Percentiles rank a stretch among this genome's conserved stretches.
phyloP scores from a whole-genome alignment of 176 grass and related monocot genomes.

The Canna indica region DNA sequence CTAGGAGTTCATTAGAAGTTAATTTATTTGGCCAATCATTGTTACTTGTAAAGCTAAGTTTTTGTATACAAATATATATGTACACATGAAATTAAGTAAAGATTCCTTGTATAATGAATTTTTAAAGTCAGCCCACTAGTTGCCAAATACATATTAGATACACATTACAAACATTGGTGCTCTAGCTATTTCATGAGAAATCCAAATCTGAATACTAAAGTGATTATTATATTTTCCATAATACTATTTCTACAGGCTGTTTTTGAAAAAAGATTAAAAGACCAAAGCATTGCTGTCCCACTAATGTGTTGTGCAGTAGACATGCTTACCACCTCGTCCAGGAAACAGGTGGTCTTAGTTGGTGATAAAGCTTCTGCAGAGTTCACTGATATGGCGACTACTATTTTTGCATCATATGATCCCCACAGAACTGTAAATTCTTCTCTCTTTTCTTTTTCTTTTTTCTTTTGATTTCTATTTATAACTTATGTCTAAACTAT shows the following conservation, averaged over 20 bases:
- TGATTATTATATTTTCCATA: background rate
- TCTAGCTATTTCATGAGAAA: background rate
- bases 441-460: background rate
- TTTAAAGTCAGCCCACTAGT: too few relatives aligned
- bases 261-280: slow-evolving; percentile 53
- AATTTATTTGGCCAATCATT: too few relatives aligned
- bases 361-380: slow-evolving; percentile 52
- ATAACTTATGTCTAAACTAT: background rate
- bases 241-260: slow-evolving; percentile 35
- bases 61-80: too few relatives aligned
- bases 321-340: slow-evolving; percentile 55
- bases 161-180: background rate
- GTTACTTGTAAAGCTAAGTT: too few relatives aligned
- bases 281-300: slow-evolving; percentile 77
- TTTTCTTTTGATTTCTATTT: background rate
- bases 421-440: slow-evolving; percentile 74
- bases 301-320: slow-evolving; percentile 87
- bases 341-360: slow-evolving; percentile 77
- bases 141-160: too few relatives aligned
- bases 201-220: background rate
- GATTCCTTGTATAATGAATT: too few relatives aligned
- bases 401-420: slow-evolving; percentile 59
- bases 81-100: too few relatives aligned
- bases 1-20: too few relatives aligned
- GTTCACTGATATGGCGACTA: slow-evolving; percentile 43